Evolutionary conservation across 2,329 filamentous ascomycete species (phyloP).

Genomic region (Scedosporium boydii): DNA sequence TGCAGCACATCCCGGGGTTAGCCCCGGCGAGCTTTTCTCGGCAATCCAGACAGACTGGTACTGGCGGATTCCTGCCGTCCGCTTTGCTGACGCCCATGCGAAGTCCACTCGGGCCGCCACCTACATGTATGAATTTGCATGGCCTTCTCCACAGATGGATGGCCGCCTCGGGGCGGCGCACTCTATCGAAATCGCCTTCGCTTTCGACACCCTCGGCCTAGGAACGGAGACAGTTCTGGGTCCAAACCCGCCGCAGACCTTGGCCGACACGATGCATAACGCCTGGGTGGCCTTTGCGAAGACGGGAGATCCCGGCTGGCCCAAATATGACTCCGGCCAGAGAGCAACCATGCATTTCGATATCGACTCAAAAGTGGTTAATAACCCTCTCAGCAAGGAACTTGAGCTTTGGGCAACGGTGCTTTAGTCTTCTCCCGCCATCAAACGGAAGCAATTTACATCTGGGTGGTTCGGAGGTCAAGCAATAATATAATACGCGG

Average conservation of each 20-base stretch:
- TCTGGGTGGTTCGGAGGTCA: too few relatives aligned
- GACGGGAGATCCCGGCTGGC: background rate
- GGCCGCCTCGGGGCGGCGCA: background rate
- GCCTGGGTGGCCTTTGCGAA: background rate
- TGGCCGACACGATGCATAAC: background rate
- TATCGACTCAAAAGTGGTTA: background rate
- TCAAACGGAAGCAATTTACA: too few relatives aligned
- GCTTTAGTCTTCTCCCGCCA: too few relatives aligned
- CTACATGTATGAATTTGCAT: background rate
- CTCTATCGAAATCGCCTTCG: background rate
- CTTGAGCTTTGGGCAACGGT: background rate
- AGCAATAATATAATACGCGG: too few relatives aligned
- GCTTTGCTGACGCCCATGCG: too few relatives aligned
- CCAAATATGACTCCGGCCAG: background rate
- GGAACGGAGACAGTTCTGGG: background rate
- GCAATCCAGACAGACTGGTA: too few relatives aligned
- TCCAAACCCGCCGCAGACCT: background rate
- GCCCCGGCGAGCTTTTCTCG: too few relatives aligned
- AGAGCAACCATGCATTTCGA: background rate
- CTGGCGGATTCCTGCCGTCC: too few relatives aligned
- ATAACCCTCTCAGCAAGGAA: background rate
- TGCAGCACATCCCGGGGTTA: too few relatives aligned
- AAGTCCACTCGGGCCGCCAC: background rate
- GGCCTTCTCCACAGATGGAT: background rate
- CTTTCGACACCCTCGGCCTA: background rate